A percentile compares a stretch with the other conserved stretches of the same genome.
These are phyloP conservation scores for Coprinopsis strossmayeri DNA, from an alignment of 768 basidiomycete genomes.

Conservation along the genomic window DNA sequence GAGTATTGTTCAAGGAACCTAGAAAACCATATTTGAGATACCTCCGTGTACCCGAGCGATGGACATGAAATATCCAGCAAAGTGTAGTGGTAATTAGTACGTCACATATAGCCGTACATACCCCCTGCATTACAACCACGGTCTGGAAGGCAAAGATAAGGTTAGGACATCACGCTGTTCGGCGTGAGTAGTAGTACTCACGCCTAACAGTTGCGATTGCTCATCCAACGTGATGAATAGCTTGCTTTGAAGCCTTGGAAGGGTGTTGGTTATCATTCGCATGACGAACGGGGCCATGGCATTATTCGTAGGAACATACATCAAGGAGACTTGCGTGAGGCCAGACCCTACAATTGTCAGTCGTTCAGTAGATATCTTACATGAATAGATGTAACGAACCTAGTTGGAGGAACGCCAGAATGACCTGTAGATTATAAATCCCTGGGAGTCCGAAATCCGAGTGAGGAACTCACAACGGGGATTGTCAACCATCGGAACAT, in stretches of 20 bases:
- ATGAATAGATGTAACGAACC: neutral
- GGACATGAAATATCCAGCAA: neutral
- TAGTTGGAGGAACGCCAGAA: neutral
- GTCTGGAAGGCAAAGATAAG: neutral
- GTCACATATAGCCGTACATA: constrained; percentile 1
- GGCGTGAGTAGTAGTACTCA: neutral
- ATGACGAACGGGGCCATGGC: no score
- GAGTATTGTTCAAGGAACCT: neutral
- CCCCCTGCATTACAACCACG: constrained; percentile 1
- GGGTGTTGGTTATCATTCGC: no score
- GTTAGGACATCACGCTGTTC: neutral
- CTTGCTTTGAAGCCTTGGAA: neutral
- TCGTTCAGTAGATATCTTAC: neutral
- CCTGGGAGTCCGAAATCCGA: neutral
- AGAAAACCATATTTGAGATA: neutral
- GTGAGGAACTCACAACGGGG: constrained; percentile 7
- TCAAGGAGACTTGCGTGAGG: neutral
- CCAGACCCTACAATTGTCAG: neutral
- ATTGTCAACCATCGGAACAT: neutral
- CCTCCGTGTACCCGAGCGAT: constrained; percentile 1
- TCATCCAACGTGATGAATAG: neutral
- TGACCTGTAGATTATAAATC: neutral
- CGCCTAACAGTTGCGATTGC: neutral
- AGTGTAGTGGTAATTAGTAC: constrained; percentile 1
- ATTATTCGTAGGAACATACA: neutral